Base-by-base conservation (phyloP, 768 basidiomycete species). In the Suillus luteus region DNA sequence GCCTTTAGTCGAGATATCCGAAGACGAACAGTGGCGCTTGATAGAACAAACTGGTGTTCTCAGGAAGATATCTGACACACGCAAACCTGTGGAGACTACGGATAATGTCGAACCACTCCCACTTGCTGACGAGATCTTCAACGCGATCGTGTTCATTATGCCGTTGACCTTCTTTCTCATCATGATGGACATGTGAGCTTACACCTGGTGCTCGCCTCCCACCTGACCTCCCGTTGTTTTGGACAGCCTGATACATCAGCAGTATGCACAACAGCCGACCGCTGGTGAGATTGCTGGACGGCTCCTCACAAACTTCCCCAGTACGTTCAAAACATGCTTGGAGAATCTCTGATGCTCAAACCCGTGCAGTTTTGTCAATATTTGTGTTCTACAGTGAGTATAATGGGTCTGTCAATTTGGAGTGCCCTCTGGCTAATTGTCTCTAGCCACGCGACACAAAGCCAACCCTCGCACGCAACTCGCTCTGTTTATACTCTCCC, bases 151-250 rank as follows among this genome's bases (percentile, higher is more conserved):
- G 22, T 76, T 89, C 60, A 83, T 93, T 62, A 87, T 90, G 40
- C 93, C 93, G 0, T 85, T 90, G 69, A 85, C 85, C 3, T 93
- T 88, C 71, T 77, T 93, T 58, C 79, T 93, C 44, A 70, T 93
- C 17, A 77, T 93, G 79, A 92, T 95, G 91, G 88, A 93, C 71
- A 90, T 94, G 93, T 95, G 72, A 69, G 91, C 78, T 22, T 63
- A 38, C n/a, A 40, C 24, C 60, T 35, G 8, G 22, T 51, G 11
- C 35, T 55, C 40, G 48, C 59, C 41, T 62, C 61, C 49, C 14
- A 59, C 35, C 22, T 41, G 37, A 51, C 17, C 31, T 51, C 64
- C 63, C 55, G 37, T 59, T 60, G 22, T 60, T 59, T 22, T 52
- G 22, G 37, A 61, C 68, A 95, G 93, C 63, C 78, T 94, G 51